Evolutionary conservation across 495 filamentous ascomycete genomes (phyloP).

Genomic region (Penicillium fimorum): DNA sequence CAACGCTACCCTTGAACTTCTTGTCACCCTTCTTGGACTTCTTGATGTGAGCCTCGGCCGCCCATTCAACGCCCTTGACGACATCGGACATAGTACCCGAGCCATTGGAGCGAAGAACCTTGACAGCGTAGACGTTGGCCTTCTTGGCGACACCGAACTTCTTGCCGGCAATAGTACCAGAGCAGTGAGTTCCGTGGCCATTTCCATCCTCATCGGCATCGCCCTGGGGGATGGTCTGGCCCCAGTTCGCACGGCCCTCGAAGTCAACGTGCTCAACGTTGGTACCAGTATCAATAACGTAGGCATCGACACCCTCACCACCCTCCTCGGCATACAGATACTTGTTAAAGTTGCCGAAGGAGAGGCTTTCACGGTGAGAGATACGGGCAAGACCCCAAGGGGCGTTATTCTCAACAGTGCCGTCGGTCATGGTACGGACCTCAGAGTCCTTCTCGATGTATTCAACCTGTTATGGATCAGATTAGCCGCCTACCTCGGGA

Average conservation of each 20-base stretch:
- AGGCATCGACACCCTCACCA: constrained; percentile 98
- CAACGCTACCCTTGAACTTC: constrained; percentile 98
- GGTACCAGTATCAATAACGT: constrained; percentile 97
- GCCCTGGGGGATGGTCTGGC: constrained; percentile 84
- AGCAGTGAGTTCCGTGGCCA: constrained; percentile 99
- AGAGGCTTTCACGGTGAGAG: constrained; percentile 84
- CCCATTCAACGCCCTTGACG: constrained; percentile 96
- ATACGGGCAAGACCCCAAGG: constrained; percentile 98
- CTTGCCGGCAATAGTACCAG: constrained; percentile 94
- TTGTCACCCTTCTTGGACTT: constrained; percentile 77
- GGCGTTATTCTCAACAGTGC: constrained; percentile 75
- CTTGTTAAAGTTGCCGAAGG: constrained; percentile 94
- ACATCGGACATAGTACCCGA: constrained; percentile 99
- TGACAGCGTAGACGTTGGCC: constrained; percentile 93
- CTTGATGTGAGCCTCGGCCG: constrained; percentile 73
- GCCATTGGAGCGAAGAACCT: constrained; percentile 95
- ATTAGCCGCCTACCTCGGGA: constrained; percentile 17
- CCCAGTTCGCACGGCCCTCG: constrained; percentile 91
- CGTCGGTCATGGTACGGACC: constrained; percentile 69
- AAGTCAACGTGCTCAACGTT: constrained; percentile 95
- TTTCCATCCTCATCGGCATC: constrained; percentile 94
- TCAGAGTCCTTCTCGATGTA: constrained; percentile 93
- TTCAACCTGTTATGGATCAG: constrained; percentile 64
- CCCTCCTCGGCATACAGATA: constrained; percentile 89
- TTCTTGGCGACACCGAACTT: constrained; percentile 99